Evolutionary conservation across 768 basidiomycete species (phyloP).

Genomic region (Boletellus ananas): DNA sequence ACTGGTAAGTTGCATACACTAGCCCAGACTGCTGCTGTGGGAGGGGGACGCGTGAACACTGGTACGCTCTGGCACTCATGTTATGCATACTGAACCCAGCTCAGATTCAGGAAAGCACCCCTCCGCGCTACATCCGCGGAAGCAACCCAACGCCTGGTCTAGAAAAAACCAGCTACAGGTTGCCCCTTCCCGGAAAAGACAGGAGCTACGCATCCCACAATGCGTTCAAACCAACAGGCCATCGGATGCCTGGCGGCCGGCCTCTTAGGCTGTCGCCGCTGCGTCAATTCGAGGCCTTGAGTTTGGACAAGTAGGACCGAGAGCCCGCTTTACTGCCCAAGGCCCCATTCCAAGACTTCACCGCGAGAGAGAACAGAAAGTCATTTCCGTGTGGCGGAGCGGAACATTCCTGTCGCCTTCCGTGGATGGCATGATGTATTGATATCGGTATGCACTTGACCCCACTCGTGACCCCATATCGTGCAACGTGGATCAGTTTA

Average conservation of each 20-base stretch:
- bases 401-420: constrained; percentile 3
- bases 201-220: background rate
- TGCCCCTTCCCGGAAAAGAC: background rate
- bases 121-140: background rate
- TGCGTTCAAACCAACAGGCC: background rate
- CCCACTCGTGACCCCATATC: background rate
- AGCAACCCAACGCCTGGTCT: background rate
- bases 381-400: constrained; percentile 12
- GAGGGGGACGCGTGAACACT: background rate
- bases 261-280: background rate
- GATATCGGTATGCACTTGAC: constrained; percentile 1
- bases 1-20: background rate
- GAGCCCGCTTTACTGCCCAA: background rate
- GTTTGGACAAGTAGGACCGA: background rate
- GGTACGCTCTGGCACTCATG: background rate
- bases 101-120: background rate
- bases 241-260: background rate
- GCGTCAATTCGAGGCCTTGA: background rate
- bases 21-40: background rate
- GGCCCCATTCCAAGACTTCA: constrained; percentile 1
- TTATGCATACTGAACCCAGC: background rate
- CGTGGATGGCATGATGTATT: constrained; percentile 1
- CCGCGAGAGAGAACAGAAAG: background rate
- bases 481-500: constrained; percentile 8
- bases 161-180: background rate